Conservation (phyloP, 208 protist species). For the Leishmania arabica region DNA sequence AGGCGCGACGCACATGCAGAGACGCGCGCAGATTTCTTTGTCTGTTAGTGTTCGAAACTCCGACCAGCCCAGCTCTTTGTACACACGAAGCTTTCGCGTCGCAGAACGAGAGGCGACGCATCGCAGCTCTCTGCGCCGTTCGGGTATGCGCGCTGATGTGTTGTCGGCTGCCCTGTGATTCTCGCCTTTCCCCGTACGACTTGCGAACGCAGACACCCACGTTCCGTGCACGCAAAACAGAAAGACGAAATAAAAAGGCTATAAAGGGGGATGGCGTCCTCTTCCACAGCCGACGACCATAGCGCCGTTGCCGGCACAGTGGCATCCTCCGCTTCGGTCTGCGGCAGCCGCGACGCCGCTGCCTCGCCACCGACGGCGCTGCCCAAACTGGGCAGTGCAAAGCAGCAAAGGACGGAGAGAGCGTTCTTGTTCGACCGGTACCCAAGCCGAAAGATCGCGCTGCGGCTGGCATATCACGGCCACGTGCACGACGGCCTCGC, state of each 20-base stretch:
- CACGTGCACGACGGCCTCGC: conserved; percentile 81
- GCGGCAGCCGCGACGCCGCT: neutral
- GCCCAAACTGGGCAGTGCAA: conserved; percentile 7
- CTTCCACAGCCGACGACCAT: neutral
- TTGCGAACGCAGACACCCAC: neutral
- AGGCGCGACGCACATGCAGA: no score
- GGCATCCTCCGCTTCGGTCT: neutral
- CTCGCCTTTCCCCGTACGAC: neutral
- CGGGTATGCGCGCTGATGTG: neutral
- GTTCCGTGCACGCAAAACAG: neutral
- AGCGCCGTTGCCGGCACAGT: neutral
- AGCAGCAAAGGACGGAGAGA: conserved; percentile 48
- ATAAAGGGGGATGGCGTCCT: neutral
- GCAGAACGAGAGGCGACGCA: neutral
- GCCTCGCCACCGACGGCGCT: neutral
- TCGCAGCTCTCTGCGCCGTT: neutral
- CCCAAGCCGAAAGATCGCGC: conserved; percentile 73
- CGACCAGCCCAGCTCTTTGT: no score
- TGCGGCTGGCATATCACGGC: conserved; percentile 90
- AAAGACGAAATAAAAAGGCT: neutral
- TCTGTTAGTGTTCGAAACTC: neutral
- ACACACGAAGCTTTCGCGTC: neutral
- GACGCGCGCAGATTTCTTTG: no score
- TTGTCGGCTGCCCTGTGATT: neutral
- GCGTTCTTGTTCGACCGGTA: conserved; percentile 66